phyloP scores from a whole-genome alignment of 352 stramenopile genomes.

The Vaucheria bursata region DNA sequence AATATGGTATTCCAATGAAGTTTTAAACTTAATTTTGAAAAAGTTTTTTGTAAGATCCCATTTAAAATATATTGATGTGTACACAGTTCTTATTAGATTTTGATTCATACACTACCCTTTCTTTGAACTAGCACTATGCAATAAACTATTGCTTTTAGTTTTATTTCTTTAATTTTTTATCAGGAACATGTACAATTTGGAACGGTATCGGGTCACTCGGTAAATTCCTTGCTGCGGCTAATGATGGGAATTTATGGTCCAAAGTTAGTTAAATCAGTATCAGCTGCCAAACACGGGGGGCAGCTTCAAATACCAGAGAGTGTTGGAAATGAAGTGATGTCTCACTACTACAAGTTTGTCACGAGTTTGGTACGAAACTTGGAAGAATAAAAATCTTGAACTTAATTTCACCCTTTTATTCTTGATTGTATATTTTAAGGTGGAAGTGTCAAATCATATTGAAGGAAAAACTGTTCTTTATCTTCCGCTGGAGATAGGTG shows the following conservation, averaged over 20 bases:
- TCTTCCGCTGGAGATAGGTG: slow-evolving; percentile 52
- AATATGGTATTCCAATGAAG: no score
- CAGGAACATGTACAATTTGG: slow-evolving; percentile 5
- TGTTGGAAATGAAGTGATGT: slow-evolving; percentile 82
- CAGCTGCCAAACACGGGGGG: neutral
- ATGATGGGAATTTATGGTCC: slow-evolving; percentile 12
- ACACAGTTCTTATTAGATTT: no score
- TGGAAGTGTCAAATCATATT: slow-evolving; percentile 49
- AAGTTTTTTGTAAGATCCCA: no score
- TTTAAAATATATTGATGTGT: no score
- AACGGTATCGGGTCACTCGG: slow-evolving; percentile 1
- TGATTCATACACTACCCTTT: no score
- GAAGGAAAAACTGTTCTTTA: slow-evolving; percentile 87
- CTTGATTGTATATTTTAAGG: no score
- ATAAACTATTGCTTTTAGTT: no score
- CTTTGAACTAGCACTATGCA: no score
- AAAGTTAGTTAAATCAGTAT: neutral
- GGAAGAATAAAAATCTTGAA: slow-evolving; percentile 53
- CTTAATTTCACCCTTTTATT: no score
- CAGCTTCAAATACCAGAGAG: slow-evolving; percentile 65
- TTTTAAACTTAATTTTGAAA: no score
- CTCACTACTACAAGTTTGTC: slow-evolving; percentile 88
- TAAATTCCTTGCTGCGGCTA: slow-evolving; percentile 5
- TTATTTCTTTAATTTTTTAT: no score
- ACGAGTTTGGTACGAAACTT: slow-evolving; percentile 82